A percentile compares a stretch with the other conserved stretches of the same genome.
Conservation (phyloP, 75 land plant genomes). For the Pinus taeda region DNA sequence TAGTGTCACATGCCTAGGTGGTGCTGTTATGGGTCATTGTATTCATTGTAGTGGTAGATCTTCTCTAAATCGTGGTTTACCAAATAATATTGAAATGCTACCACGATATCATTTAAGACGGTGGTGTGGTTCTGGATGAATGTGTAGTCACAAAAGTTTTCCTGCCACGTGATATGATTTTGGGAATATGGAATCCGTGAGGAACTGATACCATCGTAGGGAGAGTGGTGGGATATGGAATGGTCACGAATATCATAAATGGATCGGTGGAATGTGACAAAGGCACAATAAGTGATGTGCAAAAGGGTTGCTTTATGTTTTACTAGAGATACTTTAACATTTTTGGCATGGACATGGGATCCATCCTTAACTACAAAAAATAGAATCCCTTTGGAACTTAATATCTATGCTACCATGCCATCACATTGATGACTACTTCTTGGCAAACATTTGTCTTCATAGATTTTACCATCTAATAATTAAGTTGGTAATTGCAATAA, state of each 20-base stretch:
- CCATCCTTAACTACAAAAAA: slow-evolving; percentile 30
- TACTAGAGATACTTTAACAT: slow-evolving; percentile 47
- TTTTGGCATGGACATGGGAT: slow-evolving; percentile 28
- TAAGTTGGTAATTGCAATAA: too few species aligned
- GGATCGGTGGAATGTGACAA: slow-evolving; percentile 53
- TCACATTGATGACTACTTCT: too few species aligned
- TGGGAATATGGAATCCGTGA: slow-evolving; percentile 48
- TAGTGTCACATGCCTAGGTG: too few species aligned
- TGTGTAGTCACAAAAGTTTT: slow-evolving; percentile 31
- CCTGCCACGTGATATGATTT: slow-evolving; percentile 50
- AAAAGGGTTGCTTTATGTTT: slow-evolving; percentile 25
- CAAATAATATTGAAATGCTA: too few species aligned
- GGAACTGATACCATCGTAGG: slow-evolving; percentile 21
- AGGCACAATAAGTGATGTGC: slow-evolving; percentile 26
- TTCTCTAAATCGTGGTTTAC: too few species aligned
- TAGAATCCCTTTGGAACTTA: slow-evolving; percentile 13
- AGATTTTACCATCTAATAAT: too few species aligned
- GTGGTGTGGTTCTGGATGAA: slow-evolving; percentile 76
- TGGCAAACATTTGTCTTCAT: too few species aligned
- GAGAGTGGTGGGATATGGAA: slow-evolving; percentile 51
- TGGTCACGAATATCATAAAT: slow-evolving; percentile 65
- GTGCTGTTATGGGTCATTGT: too few species aligned
- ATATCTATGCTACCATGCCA: too few species aligned
- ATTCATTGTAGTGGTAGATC: too few species aligned
- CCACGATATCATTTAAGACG: slow-evolving; percentile 44